These are phyloP conservation scores for Cytospora mali DNA, from an alignment of 2,329 filamentous ascomycete species.

Conservation along the genomic window DNA sequence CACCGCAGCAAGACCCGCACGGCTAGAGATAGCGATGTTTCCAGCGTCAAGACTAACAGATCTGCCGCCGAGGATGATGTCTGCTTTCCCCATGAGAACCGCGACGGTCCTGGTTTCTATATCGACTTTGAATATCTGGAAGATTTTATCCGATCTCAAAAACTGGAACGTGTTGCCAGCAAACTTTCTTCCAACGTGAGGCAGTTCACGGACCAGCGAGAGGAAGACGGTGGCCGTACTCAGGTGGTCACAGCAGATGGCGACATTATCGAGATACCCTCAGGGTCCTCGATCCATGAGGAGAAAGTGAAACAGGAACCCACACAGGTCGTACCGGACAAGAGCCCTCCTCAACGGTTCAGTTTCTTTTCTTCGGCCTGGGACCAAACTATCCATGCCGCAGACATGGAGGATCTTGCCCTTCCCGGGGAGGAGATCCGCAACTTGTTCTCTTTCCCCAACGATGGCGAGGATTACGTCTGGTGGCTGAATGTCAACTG, in stretches of 20 bases:
- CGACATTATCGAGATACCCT: slow-evolving; percentile 58
- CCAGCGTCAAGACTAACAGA: slow-evolving; percentile 65
- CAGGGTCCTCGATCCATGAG: slow-evolving; percentile 46
- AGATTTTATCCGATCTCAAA: slow-evolving; percentile 71
- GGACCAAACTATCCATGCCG: slow-evolving; percentile 89
- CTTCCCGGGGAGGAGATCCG: slow-evolving; percentile 88
- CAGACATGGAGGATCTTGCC: slow-evolving; percentile 84
- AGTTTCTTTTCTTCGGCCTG: slow-evolving; percentile 96
- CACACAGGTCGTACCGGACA: slow-evolving; percentile 41
- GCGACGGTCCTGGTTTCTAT: slow-evolving; percentile 70
- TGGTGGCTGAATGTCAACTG: slow-evolving; percentile 98
- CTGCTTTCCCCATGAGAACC: slow-evolving; percentile 78
- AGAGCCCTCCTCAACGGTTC: slow-evolving; percentile 62
- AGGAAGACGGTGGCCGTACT: slow-evolving; percentile 34
- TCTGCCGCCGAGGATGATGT: slow-evolving; percentile 79
- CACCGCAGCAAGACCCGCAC: slow-evolving; percentile 60
- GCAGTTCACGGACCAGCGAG: slow-evolving; percentile 65
- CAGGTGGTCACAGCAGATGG: slow-evolving; percentile 57
- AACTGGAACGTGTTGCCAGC: slow-evolving; percentile 45
- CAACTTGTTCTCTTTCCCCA: slow-evolving; percentile 75
- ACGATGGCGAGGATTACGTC: slow-evolving; percentile 72
- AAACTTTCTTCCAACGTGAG: slow-evolving; percentile 48
- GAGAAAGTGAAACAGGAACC: slow-evolving; percentile 49
- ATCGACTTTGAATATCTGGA: slow-evolving; percentile 95
- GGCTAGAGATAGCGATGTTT: slow-evolving; percentile 59